Evolutionary conservation across 1,284 basidiomycete genomes (phyloP).

Genomic region (Fomes fomentarius): DNA sequence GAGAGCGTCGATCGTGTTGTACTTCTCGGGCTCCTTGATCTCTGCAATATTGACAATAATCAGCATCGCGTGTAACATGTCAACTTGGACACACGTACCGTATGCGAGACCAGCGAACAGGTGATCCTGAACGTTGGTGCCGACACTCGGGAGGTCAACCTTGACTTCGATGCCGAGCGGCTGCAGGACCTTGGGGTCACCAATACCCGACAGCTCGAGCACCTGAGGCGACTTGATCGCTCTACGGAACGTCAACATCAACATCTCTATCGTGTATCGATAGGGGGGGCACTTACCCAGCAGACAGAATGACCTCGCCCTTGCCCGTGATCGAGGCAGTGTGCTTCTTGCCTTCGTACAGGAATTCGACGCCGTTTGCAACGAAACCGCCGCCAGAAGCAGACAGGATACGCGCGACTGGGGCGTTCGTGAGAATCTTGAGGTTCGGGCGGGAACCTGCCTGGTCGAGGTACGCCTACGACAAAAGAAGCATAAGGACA

Average conservation of each 20-base stretch:
- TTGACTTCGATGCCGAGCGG: conserved; percentile 35
- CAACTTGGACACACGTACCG: conserved; percentile 22
- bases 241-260: conserved; percentile 19
- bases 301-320: not conserved
- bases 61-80: too few species aligned
- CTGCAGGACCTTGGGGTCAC: conserved; percentile 33
- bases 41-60: not conserved
- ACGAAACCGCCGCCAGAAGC: conserved; percentile 7
- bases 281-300: too few species aligned
- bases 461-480: conserved; percentile 23
- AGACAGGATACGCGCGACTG: conserved; percentile 18
- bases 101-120: conserved; percentile 15
- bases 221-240: conserved; percentile 34
- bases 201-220: conserved; percentile 45
- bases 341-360: conserved; percentile 25
- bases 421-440: conserved; percentile 21
- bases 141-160: conserved; percentile 39
- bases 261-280: too few species aligned
- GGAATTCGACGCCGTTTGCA: conserved; percentile 40
- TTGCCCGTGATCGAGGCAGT: conserved; percentile 27
- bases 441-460: conserved; percentile 20
- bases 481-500: not conserved
- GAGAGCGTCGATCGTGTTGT: conserved; percentile 33
- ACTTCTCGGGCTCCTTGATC: conserved; percentile 13
- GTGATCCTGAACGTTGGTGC: conserved; percentile 39